Percentiles rank a stretch among this genome's conserved stretches.
Conservation (phyloP, 345 rosid species). For the Eutrema yunnanense region DNA sequence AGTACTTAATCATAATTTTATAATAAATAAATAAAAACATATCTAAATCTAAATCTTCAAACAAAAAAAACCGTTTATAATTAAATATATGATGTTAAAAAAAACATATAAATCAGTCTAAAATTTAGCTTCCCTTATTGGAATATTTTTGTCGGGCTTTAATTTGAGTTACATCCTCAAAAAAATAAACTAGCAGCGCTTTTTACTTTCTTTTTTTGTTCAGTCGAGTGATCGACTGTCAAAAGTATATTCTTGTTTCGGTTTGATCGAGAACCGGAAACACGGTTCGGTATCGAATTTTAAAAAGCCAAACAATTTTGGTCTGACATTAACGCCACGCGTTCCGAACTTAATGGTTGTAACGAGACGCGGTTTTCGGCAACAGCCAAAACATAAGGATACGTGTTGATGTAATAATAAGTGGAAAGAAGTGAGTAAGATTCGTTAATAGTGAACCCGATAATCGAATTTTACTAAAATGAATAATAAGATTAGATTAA, state of each 20-base stretch:
- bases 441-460: slow-evolving; percentile 18
- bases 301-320: background rate
- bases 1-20: background rate
- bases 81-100: background rate
- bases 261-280: background rate
- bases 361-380: slow-evolving; percentile 22
- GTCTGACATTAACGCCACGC: slow-evolving; percentile 1
- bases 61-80: too few relatives aligned
- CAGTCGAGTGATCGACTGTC: too few relatives aligned
- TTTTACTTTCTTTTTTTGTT: too few relatives aligned
- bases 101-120: background rate
- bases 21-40: too few relatives aligned
- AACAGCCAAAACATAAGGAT: slow-evolving; percentile 1
- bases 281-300: background rate
- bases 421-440: slow-evolving; percentile 12
- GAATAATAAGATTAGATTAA: slow-evolving; percentile 1
- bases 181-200: background rate
- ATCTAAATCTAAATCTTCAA: background rate
- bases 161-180: background rate
- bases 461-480: background rate
- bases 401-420: slow-evolving; percentile 15
- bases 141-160: background rate
- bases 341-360: slow-evolving; percentile 13
- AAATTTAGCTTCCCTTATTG: background rate
- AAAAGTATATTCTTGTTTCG: background rate